phyloP scores from a whole-genome alignment of 2,329 filamentous ascomycete species.

The Cadophora sp. region DNA sequence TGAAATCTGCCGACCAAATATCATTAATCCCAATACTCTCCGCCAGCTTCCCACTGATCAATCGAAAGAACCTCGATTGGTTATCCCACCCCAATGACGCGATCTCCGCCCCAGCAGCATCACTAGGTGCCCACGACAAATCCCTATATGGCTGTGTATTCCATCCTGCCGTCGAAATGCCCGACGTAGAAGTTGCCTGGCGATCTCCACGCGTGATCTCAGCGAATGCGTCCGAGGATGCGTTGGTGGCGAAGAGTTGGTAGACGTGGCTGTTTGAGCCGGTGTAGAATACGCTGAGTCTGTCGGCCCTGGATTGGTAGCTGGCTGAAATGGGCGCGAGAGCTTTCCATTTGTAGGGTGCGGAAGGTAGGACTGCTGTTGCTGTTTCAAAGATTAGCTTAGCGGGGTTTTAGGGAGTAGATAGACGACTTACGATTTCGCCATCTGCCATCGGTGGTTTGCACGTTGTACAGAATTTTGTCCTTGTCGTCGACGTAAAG shows the following conservation, averaged over 20 bases:
- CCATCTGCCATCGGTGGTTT: neutral
- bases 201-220: neutral
- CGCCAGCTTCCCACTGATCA: neutral
- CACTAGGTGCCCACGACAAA: conserved; percentile 9
- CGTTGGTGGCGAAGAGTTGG: conserved; percentile 16
- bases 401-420: neutral
- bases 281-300: conserved; percentile 14
- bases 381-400: neutral
- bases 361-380: neutral
- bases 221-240: conserved; percentile 8
- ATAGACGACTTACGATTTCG: neutral
- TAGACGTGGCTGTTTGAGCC: conserved; percentile 12
- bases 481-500: neutral
- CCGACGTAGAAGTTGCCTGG: neutral
- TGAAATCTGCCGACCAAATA: conserved; percentile 13
- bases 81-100: neutral
- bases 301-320: neutral
- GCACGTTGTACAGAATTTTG: neutral
- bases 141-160: neutral
- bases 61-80: conserved; percentile 7
- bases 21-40: conserved; percentile 2
- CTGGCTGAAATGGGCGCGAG: neutral
- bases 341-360: neutral
- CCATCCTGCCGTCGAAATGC: neutral
- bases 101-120: neutral